phyloP scores from a whole-genome alignment of 108 stramenopile genomes.

The Cyclotella atomus region DNA sequence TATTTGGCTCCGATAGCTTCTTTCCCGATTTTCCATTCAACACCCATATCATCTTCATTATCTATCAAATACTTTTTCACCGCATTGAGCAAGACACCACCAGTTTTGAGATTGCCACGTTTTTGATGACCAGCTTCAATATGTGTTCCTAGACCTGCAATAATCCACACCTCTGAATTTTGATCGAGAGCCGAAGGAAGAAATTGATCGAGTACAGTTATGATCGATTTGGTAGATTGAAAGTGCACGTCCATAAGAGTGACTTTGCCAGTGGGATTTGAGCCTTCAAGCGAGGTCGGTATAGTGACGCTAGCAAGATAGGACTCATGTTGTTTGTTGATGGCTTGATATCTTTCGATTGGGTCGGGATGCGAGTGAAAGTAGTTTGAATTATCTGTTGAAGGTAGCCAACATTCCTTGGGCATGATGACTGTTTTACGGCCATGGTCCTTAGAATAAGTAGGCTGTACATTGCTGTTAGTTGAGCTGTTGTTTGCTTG shows the following conservation, averaged over 20 bases:
- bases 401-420: conserved; percentile 51
- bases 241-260: conserved; percentile 49
- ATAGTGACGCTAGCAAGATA: conserved; percentile 38
- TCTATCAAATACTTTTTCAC: conserved; percentile 41
- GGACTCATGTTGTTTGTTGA: conserved; percentile 46
- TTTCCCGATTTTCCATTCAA: conserved; percentile 44
- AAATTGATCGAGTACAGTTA: conserved; percentile 39
- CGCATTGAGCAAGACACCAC: conserved; percentile 51
- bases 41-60: conserved; percentile 26
- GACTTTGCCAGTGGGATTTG: conserved; percentile 29
- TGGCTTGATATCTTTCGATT: conserved; percentile 46
- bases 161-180: conserved; percentile 46
- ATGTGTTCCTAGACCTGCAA: conserved; percentile 46
- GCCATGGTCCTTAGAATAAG: not conserved
- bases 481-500: not conserved
- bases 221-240: conserved; percentile 52
- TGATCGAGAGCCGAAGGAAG: conserved; percentile 33
- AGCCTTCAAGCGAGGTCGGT: conserved; percentile 34
- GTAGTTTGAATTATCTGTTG: conserved; percentile 46
- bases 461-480: not conserved
- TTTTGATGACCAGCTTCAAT: conserved; percentile 47
- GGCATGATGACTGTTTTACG: conserved; percentile 33
- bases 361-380: conserved; percentile 44
- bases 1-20: conserved; percentile 39
- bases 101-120: conserved; percentile 17